phyloP scores from a whole-genome alignment of 140 eudicot species.

The Bidens hawaiensis region DNA sequence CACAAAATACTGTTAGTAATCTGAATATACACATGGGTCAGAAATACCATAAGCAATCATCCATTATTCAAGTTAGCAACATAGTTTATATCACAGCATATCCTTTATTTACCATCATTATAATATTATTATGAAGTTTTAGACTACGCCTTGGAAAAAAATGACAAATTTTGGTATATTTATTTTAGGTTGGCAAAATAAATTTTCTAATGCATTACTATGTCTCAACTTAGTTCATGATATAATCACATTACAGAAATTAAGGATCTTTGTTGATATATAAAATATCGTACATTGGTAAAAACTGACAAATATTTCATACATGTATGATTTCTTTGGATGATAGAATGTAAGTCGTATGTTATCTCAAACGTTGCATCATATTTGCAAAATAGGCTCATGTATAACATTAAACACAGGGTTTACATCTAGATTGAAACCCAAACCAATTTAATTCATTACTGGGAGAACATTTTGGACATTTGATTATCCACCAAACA shows the following conservation, averaged over 20 bases:
- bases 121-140: too few relatives aligned
- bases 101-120: neutral
- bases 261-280: neutral
- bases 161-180: neutral
- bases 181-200: neutral
- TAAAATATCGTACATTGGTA: neutral
- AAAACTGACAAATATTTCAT: too few relatives aligned
- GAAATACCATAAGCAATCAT: too few relatives aligned
- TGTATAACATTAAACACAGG: neutral
- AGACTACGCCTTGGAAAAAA: neutral
- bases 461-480: neutral
- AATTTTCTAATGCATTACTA: neutral
- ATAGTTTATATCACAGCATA: neutral
- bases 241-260: neutral
- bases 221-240: neutral
- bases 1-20: conserved; percentile 1
- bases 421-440: neutral
- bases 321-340: neutral
- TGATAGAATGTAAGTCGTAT: neutral
- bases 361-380: neutral
- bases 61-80: neutral
- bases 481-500: neutral
- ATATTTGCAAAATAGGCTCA: neutral
- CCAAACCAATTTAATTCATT: neutral
- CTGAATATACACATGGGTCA: too few relatives aligned